Base-by-base conservation (phyloP, 257 asterid species). In the Nicotiana obtusifolia region DNA sequence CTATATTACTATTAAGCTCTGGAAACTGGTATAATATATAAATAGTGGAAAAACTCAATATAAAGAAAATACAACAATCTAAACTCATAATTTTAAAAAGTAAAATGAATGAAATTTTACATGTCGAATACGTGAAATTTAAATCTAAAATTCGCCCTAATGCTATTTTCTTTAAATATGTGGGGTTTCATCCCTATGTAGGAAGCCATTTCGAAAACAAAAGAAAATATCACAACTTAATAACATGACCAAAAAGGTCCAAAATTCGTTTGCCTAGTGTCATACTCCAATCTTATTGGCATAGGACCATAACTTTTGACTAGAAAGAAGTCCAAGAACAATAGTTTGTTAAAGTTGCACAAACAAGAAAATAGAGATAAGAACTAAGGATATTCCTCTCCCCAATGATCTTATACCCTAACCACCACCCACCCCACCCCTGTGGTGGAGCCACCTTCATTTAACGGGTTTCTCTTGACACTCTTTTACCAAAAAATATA, bases 281-380 rank as follows among this genome's bases (percentile, higher is more conserved):
- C 33, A 60, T n/a, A 57, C 24, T 60, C 82, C 57, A 35, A 17
- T 26, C 82, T 33, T 22, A 22, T 60, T 57, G 82, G 71, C 57
- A 24, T 22, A 60, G 35, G 49, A 20, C 84, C 84, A 84, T 76
- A 79, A 64, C 30, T 41, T 76, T 84, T 53, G 85, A 64, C 77
- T 22, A 65, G 44, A 57, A 78, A 81, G 20, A 52, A 7, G 28
- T 41, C 31, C 22, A 65, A 80, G 85, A 85, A 84, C 76, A 77
- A 33, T 57, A 88, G 90, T 89, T 87, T 83, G 97, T 89, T 88
- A 86, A 86, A 87, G 91, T 24, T 80, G 52, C 94, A 88, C 86
- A 78, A 56, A 49, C 73, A 81, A 30, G 47, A 75, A 13, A 52
- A 78, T 24, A 10, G 5, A 52, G 64, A 83, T 53, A 47, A 71